Base-by-base conservation (phyloP, 2,329 filamentous ascomycete species). In the Xylaria sp. region DNA sequence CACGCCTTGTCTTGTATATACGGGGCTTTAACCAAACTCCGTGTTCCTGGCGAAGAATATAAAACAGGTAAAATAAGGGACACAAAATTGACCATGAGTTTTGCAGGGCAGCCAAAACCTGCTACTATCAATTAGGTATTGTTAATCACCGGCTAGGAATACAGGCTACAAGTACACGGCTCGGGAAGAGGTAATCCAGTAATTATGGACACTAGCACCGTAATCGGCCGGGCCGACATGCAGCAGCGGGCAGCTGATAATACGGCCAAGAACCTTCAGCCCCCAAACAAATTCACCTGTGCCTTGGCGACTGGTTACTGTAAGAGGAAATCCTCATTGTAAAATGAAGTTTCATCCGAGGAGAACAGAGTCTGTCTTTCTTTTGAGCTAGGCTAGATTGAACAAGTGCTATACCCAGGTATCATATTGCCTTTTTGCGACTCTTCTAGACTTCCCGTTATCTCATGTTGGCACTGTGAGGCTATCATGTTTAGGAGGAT, bases 401-500 rank as follows among this genome's bases (percentile, higher is more conserved):
- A 25, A 23, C 3, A 43, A 18, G 51, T 1, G 25, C 9, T n/a
- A 7, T 33, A 60, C 23, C 12, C 15, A 9, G 4, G 10, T 18
- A 15, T 46, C 18, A 8, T 3, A 13, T 7, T 20, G 41, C 15
- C 6, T 54, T 28, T 18, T n/a, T 9, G 18, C 58, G 10, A 23
- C 13, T 15, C 3, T 58, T 33, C 10, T 28, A 48, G 15, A 49
- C 18, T 20, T 9, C 12, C 31, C 3, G 15, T 18, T 48, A 28
- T 58, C 46, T 64, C 23, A 60, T 57, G 20, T 56, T 64, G 36
- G n/a, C n/a, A 56, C 28, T 33, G 48, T 33, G 20, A 57, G 46
- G 49, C 46, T 60, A 64, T 46, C n/a, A 69, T 69, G 69, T 41
- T 65, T 18, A 69, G 64, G 64, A 72, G 68, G 57, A 87, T 87